Base-by-base conservation (phyloP, 768 basidiomycete species). In the Rickenella mellea region DNA sequence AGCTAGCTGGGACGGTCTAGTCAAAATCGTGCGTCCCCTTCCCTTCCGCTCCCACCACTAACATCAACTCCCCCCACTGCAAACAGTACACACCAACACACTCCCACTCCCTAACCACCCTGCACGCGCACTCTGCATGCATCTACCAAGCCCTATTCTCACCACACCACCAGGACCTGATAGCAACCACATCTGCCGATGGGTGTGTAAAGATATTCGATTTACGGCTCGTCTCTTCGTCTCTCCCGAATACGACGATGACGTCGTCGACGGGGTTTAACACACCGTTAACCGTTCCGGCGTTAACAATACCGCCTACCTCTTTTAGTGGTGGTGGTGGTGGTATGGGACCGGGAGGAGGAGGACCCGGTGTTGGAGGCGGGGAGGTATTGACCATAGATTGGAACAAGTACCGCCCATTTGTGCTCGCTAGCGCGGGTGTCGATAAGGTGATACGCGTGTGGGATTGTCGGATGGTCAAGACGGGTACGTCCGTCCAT, bases 101-200 rank as follows among this genome's bases (percentile, higher is more conserved):
- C 25, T 79, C 80, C 11, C 76, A 78, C 27, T 96, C 93, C 0
- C 55, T 96, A 10, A 59, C 71, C 6, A 94, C 93, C 0, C 65
- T 98, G 30, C 78, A 85, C 52, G 89, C 90, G 0, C 90, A 94
- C 62, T 63, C 71, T 29, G 71, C 80, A 2, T 92, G 92, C 53
- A 85, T 92, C 39, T 97, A 97, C 60, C 79, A 88, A 55, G 84
- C 90, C 2, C 62, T 88, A 28, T 98, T 91, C 68, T 96, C 92
- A 2, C 94, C 94, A 0, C 92, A 94, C 55, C 78, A 85, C 42
- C 84, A 91, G 4, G 80, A 84, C 42, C 59, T 83, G 25, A 48
- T 98, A 43, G 83, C 83, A 1, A 81, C 88, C 2, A 90, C 87
- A 54, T 92, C 89, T 1, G 76, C 84, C 0, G 89, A 94, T 57